Evolutionary conservation across 1,139 yeast species (phyloP), one percentile per base, ranked within the genome.

Genomic region (Kodamaea anthophila): DNA sequence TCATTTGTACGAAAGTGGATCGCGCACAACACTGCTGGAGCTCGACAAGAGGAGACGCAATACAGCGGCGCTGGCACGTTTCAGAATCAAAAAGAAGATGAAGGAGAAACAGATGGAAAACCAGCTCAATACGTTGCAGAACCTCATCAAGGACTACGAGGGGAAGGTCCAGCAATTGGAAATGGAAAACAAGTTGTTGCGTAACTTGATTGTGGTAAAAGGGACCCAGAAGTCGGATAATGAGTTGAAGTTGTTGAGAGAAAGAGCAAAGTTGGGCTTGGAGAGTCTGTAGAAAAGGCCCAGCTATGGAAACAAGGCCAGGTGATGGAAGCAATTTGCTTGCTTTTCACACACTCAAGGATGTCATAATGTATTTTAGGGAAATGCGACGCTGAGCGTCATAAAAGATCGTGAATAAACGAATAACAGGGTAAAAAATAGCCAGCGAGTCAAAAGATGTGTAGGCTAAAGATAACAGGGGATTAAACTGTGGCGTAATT

Each of bases 101-200:
- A 79, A 83, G 48, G 95, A 86, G 53, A 86, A 79, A 52, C 88
- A 85, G 51, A 75, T 85, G 79, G 94, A 85, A 54, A 65, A 66
- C 25, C 74, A 71, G 33, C 65, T 85, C 12, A 65, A 67, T 43
- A 78, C 74, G 33, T 64, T 86, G 38, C 73, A 72, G 42, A 84
- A 80, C 19, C 53, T 73, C 43, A 76, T 84, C 14, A 63, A 65
- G 31, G 60, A 60, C 15, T 66, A 83, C 39, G 91, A 84, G 49
- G 56, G 66, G 35, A 76, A 77, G 31, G 43, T 65, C 18, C 55
- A 52, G 49, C 84, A 84, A 41, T 49, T 74, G 39, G 77, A 73
- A 44, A 68, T 71, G 74, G 80, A 74, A 42, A 74, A 74, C 43
- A 60, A 62, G 47, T 58, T 53, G 53, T 80, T 86, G 39, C 71